Evolutionary conservation across 768 basidiomycete genomes (phyloP).

Genomic region (Leccinum ochraceum): DNA sequence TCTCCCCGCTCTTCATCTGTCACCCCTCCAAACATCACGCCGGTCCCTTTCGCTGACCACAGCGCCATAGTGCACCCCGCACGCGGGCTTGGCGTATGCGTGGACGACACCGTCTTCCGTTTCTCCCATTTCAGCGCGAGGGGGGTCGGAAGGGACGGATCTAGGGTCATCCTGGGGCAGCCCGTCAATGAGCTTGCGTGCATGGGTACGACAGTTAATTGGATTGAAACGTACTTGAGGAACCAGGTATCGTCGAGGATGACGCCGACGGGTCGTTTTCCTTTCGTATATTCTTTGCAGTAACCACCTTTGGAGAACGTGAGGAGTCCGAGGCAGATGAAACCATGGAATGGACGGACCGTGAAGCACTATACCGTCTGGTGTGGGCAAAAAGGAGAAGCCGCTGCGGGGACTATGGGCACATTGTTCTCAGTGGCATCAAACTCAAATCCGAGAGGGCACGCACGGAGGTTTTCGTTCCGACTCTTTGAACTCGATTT

Average conservation of each 20-base stretch:
- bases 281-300: constrained; percentile 86
- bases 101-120: constrained; percentile 67
- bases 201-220: not conserved
- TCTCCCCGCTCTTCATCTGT: constrained; percentile 85
- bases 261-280: constrained; percentile 81
- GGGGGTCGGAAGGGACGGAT: constrained; percentile 27
- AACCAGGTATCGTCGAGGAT: constrained; percentile 93
- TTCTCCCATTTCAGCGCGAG: constrained; percentile 81
- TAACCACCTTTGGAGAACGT: constrained; percentile 66
- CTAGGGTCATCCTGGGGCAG: constrained; percentile 35
- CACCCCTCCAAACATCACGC: constrained; percentile 86
- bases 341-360: constrained; percentile 43
- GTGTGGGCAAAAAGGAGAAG: constrained; percentile 78
- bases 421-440: not conserved
- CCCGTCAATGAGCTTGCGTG: not conserved
- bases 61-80: constrained; percentile 87
- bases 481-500: constrained; percentile 70
- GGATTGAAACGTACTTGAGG: constrained; percentile 51
- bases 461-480: constrained; percentile 73
- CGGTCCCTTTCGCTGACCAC: constrained; percentile 68
- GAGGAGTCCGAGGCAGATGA: not conserved
- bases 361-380: constrained; percentile 79
- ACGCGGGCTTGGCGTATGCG: constrained; percentile 59
- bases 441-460: not conserved
- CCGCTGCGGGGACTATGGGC: constrained; percentile 66